These are phyloP conservation scores for Mycena crocata DNA, from an alignment of 768 basidiomycete species.

Conservation along the genomic window DNA sequence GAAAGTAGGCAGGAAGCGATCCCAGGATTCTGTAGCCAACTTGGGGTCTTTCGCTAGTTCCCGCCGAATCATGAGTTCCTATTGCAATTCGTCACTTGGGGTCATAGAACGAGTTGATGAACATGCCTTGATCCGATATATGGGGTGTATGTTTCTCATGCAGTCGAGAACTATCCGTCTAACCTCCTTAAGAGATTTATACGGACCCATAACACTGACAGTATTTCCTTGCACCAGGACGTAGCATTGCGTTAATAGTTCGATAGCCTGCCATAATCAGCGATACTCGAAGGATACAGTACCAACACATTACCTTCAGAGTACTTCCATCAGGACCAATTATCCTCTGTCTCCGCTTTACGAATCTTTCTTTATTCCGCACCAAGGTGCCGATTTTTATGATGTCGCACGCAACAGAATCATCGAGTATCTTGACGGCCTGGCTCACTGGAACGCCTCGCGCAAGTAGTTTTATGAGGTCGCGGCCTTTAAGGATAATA, in stretches of 20 bases:
- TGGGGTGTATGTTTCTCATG: slow-evolving; percentile 99
- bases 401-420: slow-evolving; percentile 92
- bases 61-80: slow-evolving; percentile 99
- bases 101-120: background rate
- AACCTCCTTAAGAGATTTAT: slow-evolving; percentile 96
- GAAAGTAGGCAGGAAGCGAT: slow-evolving; percentile 97
- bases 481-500: slow-evolving; percentile 94
- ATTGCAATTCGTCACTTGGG: slow-evolving; percentile 19
- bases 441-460: slow-evolving; percentile 89
- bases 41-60: slow-evolving; percentile 99
- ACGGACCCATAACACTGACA: slow-evolving; percentile 97
- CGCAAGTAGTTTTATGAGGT: slow-evolving; percentile 94
- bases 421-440: slow-evolving; percentile 91
- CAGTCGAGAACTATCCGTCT: slow-evolving; percentile 96
- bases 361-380: slow-evolving; percentile 95
- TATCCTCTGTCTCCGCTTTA: slow-evolving; percentile 94
- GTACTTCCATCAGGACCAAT: slow-evolving; percentile 98
- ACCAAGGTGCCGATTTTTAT: slow-evolving; percentile 97
- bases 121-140: slow-evolving; percentile 95
- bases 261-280: slow-evolving; percentile 79
- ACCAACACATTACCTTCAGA: slow-evolving; percentile 75
- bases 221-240: slow-evolving; percentile 98
- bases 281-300: background rate
- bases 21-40: slow-evolving; percentile 94
- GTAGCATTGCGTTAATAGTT: slow-evolving; percentile 95